A percentile compares a stretch with the other conserved stretches of the same genome.
These are phyloP conservation scores for Linum usitatissimum DNA, from an alignment of 345 rosid species.

Conservation along the genomic window DNA sequence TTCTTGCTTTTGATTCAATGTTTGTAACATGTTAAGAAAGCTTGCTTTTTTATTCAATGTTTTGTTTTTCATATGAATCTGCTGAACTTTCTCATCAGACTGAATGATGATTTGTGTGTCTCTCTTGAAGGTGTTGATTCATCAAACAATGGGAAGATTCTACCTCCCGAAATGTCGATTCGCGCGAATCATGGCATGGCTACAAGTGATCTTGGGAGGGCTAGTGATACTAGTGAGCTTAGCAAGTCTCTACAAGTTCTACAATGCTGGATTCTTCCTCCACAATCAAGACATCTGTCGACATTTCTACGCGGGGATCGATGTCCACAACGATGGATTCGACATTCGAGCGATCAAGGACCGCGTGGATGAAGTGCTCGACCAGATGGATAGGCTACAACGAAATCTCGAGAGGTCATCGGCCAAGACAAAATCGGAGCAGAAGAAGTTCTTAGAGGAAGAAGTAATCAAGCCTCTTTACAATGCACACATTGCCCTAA, in stretches of 20 bases:
- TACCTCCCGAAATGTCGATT: conserved; percentile 43
- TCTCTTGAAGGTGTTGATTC: conserved; percentile 5
- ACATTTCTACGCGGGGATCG: conserved; percentile 37
- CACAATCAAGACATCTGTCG: conserved; percentile 59
- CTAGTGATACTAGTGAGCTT: conserved; percentile 51
- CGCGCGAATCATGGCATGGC: conserved; percentile 43
- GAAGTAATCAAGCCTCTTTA: conserved; percentile 71
- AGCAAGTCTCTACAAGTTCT: conserved; percentile 58
- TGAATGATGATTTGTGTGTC: neutral
- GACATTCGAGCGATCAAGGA: conserved; percentile 32
- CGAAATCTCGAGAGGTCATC: conserved; percentile 43
- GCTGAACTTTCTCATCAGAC: conserved; percentile 1
- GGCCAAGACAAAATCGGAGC: conserved; percentile 33
- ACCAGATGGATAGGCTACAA: conserved; percentile 45
- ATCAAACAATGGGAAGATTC: conserved; percentile 35
- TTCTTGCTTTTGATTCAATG: too few relatives aligned
- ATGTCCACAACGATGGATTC: conserved; percentile 32
- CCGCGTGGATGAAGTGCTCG: conserved; percentile 45
- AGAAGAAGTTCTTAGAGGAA: conserved; percentile 47
- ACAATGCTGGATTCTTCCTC: conserved; percentile 53
- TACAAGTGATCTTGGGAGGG: conserved; percentile 53
- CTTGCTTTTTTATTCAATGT: too few relatives aligned
- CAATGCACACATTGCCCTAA: conserved; percentile 48
- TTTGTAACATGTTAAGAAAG: too few relatives aligned
- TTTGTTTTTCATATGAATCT: conserved; percentile 1